phyloP scores from a whole-genome alignment of 345 rosid genomes.

The Camelina hispida region DNA sequence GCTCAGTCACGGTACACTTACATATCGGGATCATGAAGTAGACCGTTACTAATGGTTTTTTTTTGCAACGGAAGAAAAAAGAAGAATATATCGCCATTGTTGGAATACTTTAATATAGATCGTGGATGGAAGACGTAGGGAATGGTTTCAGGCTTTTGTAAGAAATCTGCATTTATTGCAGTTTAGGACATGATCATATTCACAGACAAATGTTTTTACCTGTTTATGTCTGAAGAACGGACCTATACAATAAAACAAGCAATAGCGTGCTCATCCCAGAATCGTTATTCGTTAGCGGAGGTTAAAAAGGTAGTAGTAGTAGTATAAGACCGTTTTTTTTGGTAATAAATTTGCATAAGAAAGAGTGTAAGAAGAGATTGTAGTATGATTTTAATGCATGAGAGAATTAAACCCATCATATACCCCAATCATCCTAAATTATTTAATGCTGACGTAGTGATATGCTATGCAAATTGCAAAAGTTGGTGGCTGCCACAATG shows the following conservation, averaged over 20 bases:
- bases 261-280: background rate
- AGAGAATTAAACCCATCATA: background rate
- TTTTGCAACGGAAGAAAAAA: background rate
- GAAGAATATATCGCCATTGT: background rate
- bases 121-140: conserved; percentile 12
- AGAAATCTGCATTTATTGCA: conserved; percentile 23
- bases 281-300: background rate
- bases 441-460: conserved; percentile 24
- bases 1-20: conserved; percentile 91
- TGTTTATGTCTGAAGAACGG: conserved; percentile 19
- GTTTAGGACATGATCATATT: conserved; percentile 19
- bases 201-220: conserved; percentile 15
- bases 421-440: background rate
- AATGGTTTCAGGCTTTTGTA: conserved; percentile 18
- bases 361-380: too few species aligned
- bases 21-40: conserved; percentile 82
- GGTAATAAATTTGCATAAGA: too few species aligned
- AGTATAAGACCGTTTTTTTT: background rate
- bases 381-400: too few species aligned
- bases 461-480: conserved; percentile 26
- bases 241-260: conserved; percentile 26
- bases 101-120: background rate
- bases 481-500: conserved; percentile 17
- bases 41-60: background rate
- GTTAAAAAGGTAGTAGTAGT: background rate